phyloP scores from a whole-genome alignment of 2,329 filamentous ascomycete genomes.

The Calonectria fujianensis region DNA sequence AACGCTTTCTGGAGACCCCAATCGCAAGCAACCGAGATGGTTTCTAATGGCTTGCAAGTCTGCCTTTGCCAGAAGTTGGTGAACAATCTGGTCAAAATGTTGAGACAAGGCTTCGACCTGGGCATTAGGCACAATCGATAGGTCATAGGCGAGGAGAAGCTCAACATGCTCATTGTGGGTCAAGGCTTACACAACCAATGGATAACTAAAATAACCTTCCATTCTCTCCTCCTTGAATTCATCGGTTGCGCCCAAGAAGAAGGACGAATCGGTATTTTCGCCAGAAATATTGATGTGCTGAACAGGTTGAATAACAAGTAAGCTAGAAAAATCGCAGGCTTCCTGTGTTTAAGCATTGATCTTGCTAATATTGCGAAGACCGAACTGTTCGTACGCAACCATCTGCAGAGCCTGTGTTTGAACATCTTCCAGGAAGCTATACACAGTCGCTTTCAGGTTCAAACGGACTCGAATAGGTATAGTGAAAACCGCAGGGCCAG shows the following conservation, averaged over 20 bases:
- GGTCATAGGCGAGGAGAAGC: background rate
- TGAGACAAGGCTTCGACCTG: slow-evolving; percentile 17
- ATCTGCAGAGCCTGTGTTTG: slow-evolving; percentile 43
- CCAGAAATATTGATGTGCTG: slow-evolving; percentile 43
- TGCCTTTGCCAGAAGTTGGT: background rate
- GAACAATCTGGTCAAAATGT: slow-evolving; percentile 5
- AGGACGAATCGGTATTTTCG: slow-evolving; percentile 34
- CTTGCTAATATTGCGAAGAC: slow-evolving; percentile 48
- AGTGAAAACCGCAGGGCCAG: slow-evolving; percentile 59
- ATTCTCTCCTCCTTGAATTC: slow-evolving; percentile 13
- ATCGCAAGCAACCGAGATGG: slow-evolving; percentile 6
- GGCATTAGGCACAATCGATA: background rate
- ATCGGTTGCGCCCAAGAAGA: background rate
- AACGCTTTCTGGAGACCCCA: slow-evolving; percentile 1
- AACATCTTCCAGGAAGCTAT: slow-evolving; percentile 63
- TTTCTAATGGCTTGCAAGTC: slow-evolving; percentile 1
- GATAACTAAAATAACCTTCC: slow-evolving; percentile 23
- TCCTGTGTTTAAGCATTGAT: slow-evolving; percentile 15
- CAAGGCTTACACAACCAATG: slow-evolving; percentile 2
- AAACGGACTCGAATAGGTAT: slow-evolving; percentile 50
- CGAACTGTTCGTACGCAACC: slow-evolving; percentile 45
- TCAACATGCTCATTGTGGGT: slow-evolving; percentile 4
- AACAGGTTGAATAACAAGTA: slow-evolving; percentile 32
- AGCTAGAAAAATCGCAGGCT: slow-evolving; percentile 38
- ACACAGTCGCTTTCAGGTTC: slow-evolving; percentile 56